These are phyloP conservation scores for Lasiosphaeria miniovina DNA, from an alignment of 495 filamentous ascomycete species.

Conservation along the genomic window DNA sequence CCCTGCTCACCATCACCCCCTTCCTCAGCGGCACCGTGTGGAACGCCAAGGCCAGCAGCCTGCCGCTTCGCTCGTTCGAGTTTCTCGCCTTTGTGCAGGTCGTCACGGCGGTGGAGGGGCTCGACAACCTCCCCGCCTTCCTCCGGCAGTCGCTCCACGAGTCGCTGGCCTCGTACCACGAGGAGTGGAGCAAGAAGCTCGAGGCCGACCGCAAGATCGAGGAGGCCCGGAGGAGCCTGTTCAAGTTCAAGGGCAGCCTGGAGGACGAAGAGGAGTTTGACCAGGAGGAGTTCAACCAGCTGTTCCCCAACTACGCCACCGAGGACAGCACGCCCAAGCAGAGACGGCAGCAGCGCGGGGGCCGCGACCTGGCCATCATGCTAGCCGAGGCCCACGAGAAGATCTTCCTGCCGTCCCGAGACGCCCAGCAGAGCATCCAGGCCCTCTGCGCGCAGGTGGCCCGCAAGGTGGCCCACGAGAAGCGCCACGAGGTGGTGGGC, in stretches of 20 bases:
- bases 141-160: slow-evolving; percentile 40
- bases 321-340: slow-evolving; percentile 21
- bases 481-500: slow-evolving; percentile 22
- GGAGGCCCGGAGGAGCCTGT: slow-evolving; percentile 68
- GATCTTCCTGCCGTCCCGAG: slow-evolving; percentile 44
- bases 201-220: slow-evolving; percentile 68
- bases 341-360: slow-evolving; percentile 21
- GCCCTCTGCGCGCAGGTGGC: slow-evolving; percentile 39
- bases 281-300: slow-evolving; percentile 67
- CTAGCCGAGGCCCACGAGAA: slow-evolving; percentile 44
- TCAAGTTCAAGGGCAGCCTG: slow-evolving; percentile 71
- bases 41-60: slow-evolving; percentile 16
- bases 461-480: slow-evolving; percentile 28
- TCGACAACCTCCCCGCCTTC: slow-evolving; percentile 32
- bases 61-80: slow-evolving; percentile 46
- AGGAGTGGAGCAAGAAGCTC: slow-evolving; percentile 72
- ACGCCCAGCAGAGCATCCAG: slow-evolving; percentile 35
- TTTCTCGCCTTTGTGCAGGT: slow-evolving; percentile 41
- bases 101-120: slow-evolving; percentile 41
- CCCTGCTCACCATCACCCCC: slow-evolving; percentile 55
- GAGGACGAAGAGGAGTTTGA: slow-evolving; percentile 74
- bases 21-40: slow-evolving; percentile 56
- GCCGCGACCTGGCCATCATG: slow-evolving; percentile 45
- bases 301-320: slow-evolving; percentile 71
- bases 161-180: slow-evolving; percentile 68